These are phyloP conservation scores for Choanephora cucurbitarum DNA, from an alignment of 371 early-diverging fungal species.

Conservation along the genomic window DNA sequence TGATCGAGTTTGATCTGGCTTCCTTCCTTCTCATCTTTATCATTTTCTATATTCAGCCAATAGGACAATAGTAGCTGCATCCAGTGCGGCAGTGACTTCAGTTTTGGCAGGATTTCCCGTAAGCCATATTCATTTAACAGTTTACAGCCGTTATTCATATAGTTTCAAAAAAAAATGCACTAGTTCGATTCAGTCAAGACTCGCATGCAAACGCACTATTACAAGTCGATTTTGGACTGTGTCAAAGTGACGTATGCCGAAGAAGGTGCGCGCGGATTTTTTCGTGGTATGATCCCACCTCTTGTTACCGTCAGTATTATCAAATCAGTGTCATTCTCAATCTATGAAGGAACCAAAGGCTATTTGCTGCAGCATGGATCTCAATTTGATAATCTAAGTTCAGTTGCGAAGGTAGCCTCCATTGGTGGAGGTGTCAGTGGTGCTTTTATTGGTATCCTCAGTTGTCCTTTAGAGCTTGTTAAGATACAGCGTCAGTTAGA, in stretches of 20 bases:
- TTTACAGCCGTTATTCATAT: no score
- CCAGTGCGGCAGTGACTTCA: slow-evolving; percentile 60
- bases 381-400: slow-evolving; percentile 37
- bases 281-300: slow-evolving; percentile 76
- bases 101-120: slow-evolving; percentile 67
- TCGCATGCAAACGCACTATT: slow-evolving; percentile 80
- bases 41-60: slow-evolving; percentile 34
- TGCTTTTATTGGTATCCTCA: slow-evolving; percentile 65
- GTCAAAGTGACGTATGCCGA: slow-evolving; percentile 65
- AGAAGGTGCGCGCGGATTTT: slow-evolving; percentile 76
- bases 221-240: slow-evolving; percentile 66
- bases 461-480: slow-evolving; percentile 78
- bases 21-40: not conserved
- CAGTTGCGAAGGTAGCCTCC: slow-evolving; percentile 49
- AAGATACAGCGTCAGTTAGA: slow-evolving; percentile 82
- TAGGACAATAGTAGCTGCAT: slow-evolving; percentile 64
- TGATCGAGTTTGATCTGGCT: not conserved
- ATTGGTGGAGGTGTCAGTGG: slow-evolving; percentile 69
- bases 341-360: slow-evolving; percentile 65
- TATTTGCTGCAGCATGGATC: slow-evolving; percentile 28
- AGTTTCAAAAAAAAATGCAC: no score
- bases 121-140: slow-evolving; percentile 19
- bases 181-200: slow-evolving; percentile 82
- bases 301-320: slow-evolving; percentile 73
- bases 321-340: slow-evolving; percentile 74